A percentile compares a stretch with the other conserved stretches of the same genome.
These are phyloP conservation scores for Scedosporium apiospermum DNA, from an alignment of 2,329 filamentous ascomycete genomes.

Conservation along the genomic window DNA sequence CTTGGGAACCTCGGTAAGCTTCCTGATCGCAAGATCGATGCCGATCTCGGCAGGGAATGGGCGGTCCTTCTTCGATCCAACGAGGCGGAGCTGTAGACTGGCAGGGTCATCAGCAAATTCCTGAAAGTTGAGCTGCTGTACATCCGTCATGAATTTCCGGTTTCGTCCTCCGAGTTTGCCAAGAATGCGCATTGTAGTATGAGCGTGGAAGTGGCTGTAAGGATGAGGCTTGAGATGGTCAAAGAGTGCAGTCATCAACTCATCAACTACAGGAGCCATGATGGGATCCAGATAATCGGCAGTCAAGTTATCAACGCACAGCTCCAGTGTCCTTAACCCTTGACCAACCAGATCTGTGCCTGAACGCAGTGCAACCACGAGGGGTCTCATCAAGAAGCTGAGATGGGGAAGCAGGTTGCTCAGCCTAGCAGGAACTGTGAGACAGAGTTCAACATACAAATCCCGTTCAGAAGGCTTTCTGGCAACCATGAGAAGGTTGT, in stretches of 20 bases:
- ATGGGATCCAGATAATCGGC: slow-evolving; percentile 97
- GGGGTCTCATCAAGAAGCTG: slow-evolving; percentile 90
- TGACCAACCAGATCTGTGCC: slow-evolving; percentile 92
- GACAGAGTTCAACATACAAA: slow-evolving; percentile 90
- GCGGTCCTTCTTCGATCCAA: slow-evolving; percentile 80
- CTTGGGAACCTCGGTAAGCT: slow-evolving; percentile 74
- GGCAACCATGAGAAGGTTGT: slow-evolving; percentile 84
- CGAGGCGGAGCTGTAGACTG: slow-evolving; percentile 80
- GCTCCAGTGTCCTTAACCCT: slow-evolving; percentile 81
- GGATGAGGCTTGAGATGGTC: slow-evolving; percentile 89
- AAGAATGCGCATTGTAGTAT: slow-evolving; percentile 94
- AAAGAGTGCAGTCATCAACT: slow-evolving; percentile 95
- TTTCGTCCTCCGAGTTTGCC: slow-evolving; percentile 95
- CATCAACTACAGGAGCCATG: slow-evolving; percentile 97
- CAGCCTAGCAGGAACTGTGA: slow-evolving; percentile 88
- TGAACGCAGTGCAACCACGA: slow-evolving; percentile 89
- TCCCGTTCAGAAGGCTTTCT: slow-evolving; percentile 86
- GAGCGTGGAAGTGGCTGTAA: slow-evolving; percentile 94
- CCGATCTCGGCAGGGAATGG: slow-evolving; percentile 82
- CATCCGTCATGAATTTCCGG: slow-evolving; percentile 86
- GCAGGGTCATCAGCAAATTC: slow-evolving; percentile 78
- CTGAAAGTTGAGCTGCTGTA: slow-evolving; percentile 74
- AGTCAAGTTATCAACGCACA: slow-evolving; percentile 96
- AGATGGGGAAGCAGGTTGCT: slow-evolving; percentile 93
- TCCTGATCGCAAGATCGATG: slow-evolving; percentile 79